Evolutionary conservation across 129 eudicot species (phyloP), one percentile per base, ranked within the genome.

Genomic region (Tagetes patula): DNA sequence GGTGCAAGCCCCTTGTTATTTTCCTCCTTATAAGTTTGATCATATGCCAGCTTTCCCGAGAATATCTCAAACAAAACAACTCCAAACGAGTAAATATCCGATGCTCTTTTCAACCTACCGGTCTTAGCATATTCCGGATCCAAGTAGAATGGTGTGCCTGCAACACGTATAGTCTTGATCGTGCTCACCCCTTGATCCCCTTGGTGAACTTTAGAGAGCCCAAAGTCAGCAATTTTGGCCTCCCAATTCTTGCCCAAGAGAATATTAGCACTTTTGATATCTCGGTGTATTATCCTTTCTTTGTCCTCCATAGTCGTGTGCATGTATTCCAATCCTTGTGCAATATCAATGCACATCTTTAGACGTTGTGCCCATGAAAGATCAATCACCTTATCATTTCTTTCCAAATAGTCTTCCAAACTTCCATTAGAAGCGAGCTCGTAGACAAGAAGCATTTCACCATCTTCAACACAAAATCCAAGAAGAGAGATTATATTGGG

Each of bases 211-310:
- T 27, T 27, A 9, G 71, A 67, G 38, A 67, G 56, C 55, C 71
- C 55, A 46, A 67, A 67, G 7, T 67, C 71, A 27, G 71, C 56
- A 45, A 67, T 45, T 27, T 67, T 67, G 41, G 36, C 71, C 41
- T 67, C 39, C 71, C 49, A 67, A 31, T 67, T 67, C 71, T 67
- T n/a, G 1, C 37, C 71, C 41, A 67, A 67, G 1, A 67, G 41
- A 67, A 67, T 67, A 6, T 67, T 67, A 0, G 27, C 55, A 1
- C 71, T 67, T 31, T 67, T 67, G 0, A 67, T 30, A 67, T 67
- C 41, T 1, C 53, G 39, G 30, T 67, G 71, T 43, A 43, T 43
- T 30, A 66, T 43, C 4, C 53, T 9, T 20, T 3, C 3, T 27
- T 66, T 66, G 27, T 45, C 40, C 2, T 1, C 54, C 4, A 8